Base-by-base conservation (phyloP, 1,139 yeast species). In the Hansenula lynferdii region DNA sequence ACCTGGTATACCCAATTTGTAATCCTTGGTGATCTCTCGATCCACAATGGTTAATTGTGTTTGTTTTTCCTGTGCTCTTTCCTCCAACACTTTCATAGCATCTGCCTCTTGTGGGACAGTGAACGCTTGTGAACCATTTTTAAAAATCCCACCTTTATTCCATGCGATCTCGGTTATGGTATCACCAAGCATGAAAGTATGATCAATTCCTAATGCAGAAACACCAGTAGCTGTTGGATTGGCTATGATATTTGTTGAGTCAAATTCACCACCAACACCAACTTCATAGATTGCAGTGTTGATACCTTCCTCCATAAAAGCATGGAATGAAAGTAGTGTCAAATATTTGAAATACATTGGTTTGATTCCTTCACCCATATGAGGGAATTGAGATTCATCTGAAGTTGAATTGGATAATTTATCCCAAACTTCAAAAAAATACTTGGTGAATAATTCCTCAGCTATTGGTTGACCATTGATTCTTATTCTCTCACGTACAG, bases 231-330 rank as follows among this genome's bases (percentile, higher is more conserved):
- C 94, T 0, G 87, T 76, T 10, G 98, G 98, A 31, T 69, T 64
- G 27, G 72, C 77, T 36, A 94, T 76, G 11, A 94, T 76, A 58
- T 94, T 94, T 10, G 99, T 94, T 11, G 97, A 86, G 61, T 94
- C 99, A 56, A 79, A 86, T 56, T 86, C 94, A 10, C 99, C 99
- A 22, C 99, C 99, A 38, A 94, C 95, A 14, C 99, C 99, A 20
- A 94, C 98, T 60, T 94, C 99, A 55, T 86, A 87, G 33, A 94
- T 83, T 11, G 98, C 97, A 15, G 96, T 77, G 53, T 89, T 86
- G 21, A 94, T 90, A 1, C 86, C 85, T 61, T 92, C 98, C 43
- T 77, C 72, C 64, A 87, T 58, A 53, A 94, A 94, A 2, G 87
- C 85, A 58, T 94, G 97, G 66, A 87, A 92, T 2, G 97, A 87